Evolutionary conservation across 2,329 filamentous ascomycete genomes (phyloP).

Genomic region (Leptographium wingfieldii): DNA sequence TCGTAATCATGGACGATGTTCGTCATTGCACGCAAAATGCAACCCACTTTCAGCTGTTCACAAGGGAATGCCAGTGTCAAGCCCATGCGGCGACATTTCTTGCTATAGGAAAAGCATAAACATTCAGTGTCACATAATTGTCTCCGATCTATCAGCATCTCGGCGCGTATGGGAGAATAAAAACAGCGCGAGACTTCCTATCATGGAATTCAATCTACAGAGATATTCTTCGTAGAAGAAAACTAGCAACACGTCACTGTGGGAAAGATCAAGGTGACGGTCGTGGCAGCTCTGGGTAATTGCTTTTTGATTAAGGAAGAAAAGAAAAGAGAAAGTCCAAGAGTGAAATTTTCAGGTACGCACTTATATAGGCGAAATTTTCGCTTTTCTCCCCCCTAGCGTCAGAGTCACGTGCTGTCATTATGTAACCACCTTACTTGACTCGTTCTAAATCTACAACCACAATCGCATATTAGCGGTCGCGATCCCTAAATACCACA

Average conservation of each 20-base stretch:
- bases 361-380: background rate
- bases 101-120: background rate
- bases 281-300: constrained; percentile 49
- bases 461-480: too few species aligned
- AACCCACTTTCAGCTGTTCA: too few species aligned
- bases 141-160: constrained; percentile 50
- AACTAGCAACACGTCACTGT: constrained; percentile 52
- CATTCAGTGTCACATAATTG: constrained; percentile 21
- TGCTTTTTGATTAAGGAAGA: constrained; percentile 46
- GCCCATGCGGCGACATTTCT: background rate
- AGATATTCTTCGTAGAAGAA: constrained; percentile 17
- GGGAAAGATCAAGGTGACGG: constrained; percentile 40
- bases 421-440: too few species aligned
- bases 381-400: too few species aligned
- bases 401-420: background rate
- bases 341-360: constrained; percentile 4
- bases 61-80: too few species aligned
- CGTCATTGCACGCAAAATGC: too few species aligned
- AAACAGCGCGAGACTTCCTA: constrained; percentile 49
- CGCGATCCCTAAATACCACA: too few species aligned
- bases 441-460: too few species aligned
- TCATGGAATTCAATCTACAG: constrained; percentile 48
- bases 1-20: too few species aligned
- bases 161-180: constrained; percentile 32
- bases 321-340: constrained; percentile 18